Base-by-base conservation (phyloP, 2,329 filamentous ascomycete genomes). In the Clonostachys byssicola region DNA sequence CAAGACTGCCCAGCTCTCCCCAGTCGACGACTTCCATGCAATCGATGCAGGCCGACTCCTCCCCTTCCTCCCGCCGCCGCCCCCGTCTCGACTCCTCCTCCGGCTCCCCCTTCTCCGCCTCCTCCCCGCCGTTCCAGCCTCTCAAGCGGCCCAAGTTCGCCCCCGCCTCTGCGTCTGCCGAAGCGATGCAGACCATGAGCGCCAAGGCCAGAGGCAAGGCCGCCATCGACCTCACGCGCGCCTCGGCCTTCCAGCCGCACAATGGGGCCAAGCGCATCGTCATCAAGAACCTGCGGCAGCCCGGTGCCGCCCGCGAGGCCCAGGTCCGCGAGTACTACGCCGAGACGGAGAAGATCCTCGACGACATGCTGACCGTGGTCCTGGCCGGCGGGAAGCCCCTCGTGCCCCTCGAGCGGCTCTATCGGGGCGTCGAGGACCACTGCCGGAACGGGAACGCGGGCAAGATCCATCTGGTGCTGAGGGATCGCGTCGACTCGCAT, bases 351-450 rank as follows among this genome's bases (percentile, higher is more conserved):
- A 68, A 71, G 39, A 86, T 95, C 61, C 74, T 97, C 6, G 82
- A 89, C 48, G 74, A 75, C 35, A 89, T 90, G 2, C 69, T 99
- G 46, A 74, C 77, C 12, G 80, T 83, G 40, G 83, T 97, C 20
- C 92, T 97, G 61, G 72, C 73, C 7, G 78, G 81, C 39, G 67
- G 73, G 50, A 78, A 78, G 46, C 80, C 88, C 2, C 68, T 70
- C n/a, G 73, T 81, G 51, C 92, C 92, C n/a, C 74, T 95, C 36
- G 94, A 97, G 66, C 85, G 89, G 56, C 74, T 99, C 13, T 97
- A 96, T 63, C 83, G 89, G 43, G 89, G 88, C 5, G 89, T 95
- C 2, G 94, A 99, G 74, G 91, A 96, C 61, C 77, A 95, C 12
- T 99, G 94, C 64, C 80, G 90, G 46, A 86, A 88, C 57, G 88